Evolutionary conservation across 495 filamentous ascomycete species (phyloP).

Genomic region (Neurospora terricola): DNA sequence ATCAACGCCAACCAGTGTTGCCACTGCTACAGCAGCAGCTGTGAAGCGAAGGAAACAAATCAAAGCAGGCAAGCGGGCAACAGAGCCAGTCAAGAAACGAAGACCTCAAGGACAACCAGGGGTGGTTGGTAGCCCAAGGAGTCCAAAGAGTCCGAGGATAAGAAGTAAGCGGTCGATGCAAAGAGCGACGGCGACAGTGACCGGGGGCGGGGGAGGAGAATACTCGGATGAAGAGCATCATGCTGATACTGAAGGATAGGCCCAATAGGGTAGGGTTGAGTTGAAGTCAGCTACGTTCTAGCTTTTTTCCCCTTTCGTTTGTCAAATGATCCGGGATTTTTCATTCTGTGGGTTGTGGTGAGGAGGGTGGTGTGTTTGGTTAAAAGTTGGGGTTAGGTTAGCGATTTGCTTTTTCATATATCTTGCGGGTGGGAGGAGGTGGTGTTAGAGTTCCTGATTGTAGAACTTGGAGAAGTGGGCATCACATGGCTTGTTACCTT

Average conservation of each 20-base stretch:
- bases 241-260: constrained; percentile 6
- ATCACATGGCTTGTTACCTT: background rate
- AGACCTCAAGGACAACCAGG: constrained; percentile 3
- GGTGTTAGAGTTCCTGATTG: background rate
- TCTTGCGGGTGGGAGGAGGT: background rate
- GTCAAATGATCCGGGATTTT: background rate
- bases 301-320: background rate
- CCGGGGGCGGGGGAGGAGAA: too few species aligned
- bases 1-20: constrained; percentile 1
- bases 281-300: background rate
- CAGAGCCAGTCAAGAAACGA: background rate
- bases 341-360: background rate
- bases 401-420: background rate
- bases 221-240: constrained; percentile 9
- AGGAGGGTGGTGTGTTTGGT: background rate
- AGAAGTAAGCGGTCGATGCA: background rate
- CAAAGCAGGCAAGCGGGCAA: constrained; percentile 18
- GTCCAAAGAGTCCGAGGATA: background rate
- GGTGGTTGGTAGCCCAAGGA: background rate
- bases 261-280: background rate
- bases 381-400: background rate
- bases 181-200: background rate
- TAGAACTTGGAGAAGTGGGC: background rate
- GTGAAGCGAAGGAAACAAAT: constrained; percentile 23
- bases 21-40: constrained; percentile 9